Conservation (phyloP, 495 filamentous ascomycete species). For the Neurospora sp. region DNA sequence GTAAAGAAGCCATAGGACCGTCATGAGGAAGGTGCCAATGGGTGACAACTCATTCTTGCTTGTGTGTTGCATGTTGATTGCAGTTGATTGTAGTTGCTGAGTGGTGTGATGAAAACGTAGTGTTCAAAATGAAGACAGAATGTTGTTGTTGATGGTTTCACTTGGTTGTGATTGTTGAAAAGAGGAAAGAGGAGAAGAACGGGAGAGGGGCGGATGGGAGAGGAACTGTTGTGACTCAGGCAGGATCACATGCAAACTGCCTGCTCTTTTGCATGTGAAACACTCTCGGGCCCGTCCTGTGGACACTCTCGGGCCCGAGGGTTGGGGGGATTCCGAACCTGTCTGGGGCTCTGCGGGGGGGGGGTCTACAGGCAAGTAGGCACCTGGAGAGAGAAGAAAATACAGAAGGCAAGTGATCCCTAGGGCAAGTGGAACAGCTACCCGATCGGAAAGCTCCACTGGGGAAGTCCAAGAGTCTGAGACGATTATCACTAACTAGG, state of each 20-base stretch:
- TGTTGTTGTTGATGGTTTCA: not conserved
- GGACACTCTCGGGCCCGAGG: not conserved
- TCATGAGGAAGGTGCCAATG: not conserved
- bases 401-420: not conserved
- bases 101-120: too few relatives aligned
- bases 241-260: not conserved
- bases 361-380: not conserved
- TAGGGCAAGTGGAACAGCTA: not conserved
- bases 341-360: not conserved
- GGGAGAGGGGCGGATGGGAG: not conserved
- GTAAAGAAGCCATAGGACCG: not conserved
- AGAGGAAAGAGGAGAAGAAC: not conserved
- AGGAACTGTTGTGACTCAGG: not conserved
- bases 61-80: not conserved
- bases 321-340: not conserved
- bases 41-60: not conserved
- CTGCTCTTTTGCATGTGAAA: too few relatives aligned
- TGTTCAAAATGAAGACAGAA: too few relatives aligned
- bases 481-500: not conserved
- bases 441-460: not conserved
- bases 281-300: not conserved
- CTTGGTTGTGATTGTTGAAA: not conserved
- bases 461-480: not conserved
- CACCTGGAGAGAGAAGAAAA: not conserved
- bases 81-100: too few relatives aligned